Percentiles rank a stretch among this genome's conserved stretches.
These are phyloP conservation scores for Deinandra increscens DNA, from an alignment of 129 eudicot genomes.

Conservation along the genomic window DNA sequence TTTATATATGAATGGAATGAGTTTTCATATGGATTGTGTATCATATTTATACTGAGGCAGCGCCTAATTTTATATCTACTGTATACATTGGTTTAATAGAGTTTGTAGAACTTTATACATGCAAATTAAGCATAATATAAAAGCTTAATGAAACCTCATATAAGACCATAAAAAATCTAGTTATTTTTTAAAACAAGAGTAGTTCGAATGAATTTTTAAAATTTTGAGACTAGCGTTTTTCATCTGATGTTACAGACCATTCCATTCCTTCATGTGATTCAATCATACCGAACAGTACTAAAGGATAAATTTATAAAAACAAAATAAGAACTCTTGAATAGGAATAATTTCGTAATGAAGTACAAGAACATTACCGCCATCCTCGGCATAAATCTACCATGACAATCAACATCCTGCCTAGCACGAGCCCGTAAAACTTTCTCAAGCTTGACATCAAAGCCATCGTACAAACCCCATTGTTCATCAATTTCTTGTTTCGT, in stretches of 20 bases:
- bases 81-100: background rate
- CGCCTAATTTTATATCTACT: background rate
- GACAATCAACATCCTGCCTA: constrained; percentile 75
- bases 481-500: constrained; percentile 87
- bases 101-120: background rate
- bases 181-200: background rate
- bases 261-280: too few species aligned
- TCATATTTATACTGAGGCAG: background rate
- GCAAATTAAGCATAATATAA: background rate
- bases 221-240: too few species aligned
- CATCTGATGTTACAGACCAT: too few species aligned
- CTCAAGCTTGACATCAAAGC: constrained; percentile 91
- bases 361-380: constrained; percentile 67
- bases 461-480: constrained; percentile 93
- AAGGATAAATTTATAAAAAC: too few species aligned
- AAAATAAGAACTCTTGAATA: too few species aligned
- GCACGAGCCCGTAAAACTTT: constrained; percentile 80
- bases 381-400: constrained; percentile 93
- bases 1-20: background rate
- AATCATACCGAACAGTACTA: too few species aligned
- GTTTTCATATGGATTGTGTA: background rate
- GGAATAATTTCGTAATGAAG: background rate
- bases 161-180: background rate
- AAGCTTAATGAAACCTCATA: background rate
- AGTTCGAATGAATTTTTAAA: background rate